Conservation (phyloP, 2,329 filamentous ascomycete genomes). For the Colletotrichum cereale region DNA sequence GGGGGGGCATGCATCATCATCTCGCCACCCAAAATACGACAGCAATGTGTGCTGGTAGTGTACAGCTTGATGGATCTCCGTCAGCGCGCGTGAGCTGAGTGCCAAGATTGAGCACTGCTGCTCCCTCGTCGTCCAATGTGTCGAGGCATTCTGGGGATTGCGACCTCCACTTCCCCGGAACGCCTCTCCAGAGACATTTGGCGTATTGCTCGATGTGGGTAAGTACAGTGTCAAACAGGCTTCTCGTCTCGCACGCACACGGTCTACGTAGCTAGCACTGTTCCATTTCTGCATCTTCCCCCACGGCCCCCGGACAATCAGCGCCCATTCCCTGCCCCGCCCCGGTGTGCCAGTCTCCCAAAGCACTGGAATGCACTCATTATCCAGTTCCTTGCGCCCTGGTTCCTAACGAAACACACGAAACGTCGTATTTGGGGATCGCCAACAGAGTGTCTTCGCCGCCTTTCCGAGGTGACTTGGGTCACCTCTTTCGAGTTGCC, state of each 20-base stretch:
- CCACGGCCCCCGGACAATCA: slow-evolving; percentile 17
- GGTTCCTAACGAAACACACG: neutral
- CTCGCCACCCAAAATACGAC: slow-evolving; percentile 13
- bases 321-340: slow-evolving; percentile 21
- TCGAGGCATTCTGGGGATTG: slow-evolving; percentile 15
- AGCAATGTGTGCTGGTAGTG: slow-evolving; percentile 1
- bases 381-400: slow-evolving; percentile 1
- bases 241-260: slow-evolving; percentile 17
- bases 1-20: slow-evolving; percentile 30
- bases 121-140: slow-evolving; percentile 24
- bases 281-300: neutral
- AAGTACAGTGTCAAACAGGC: slow-evolving; percentile 19
- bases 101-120: neutral
- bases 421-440: neutral
- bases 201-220: slow-evolving; percentile 2
- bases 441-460: neutral
- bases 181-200: slow-evolving; percentile 9
- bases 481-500: slow-evolving; percentile 4
- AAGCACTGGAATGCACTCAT: slow-evolving; percentile 27
- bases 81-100: neutral
- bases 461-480: neutral
- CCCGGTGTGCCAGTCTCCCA: neutral
- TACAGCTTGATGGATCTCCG: slow-evolving; percentile 18
- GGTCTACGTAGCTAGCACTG: too few relatives aligned
- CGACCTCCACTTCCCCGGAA: slow-evolving; percentile 16